Evolutionary conservation across 2,329 filamentous ascomycete species (phyloP), one percentile per base, ranked within the genome.

Genomic region (Calonectria pseudoreteaudii): DNA sequence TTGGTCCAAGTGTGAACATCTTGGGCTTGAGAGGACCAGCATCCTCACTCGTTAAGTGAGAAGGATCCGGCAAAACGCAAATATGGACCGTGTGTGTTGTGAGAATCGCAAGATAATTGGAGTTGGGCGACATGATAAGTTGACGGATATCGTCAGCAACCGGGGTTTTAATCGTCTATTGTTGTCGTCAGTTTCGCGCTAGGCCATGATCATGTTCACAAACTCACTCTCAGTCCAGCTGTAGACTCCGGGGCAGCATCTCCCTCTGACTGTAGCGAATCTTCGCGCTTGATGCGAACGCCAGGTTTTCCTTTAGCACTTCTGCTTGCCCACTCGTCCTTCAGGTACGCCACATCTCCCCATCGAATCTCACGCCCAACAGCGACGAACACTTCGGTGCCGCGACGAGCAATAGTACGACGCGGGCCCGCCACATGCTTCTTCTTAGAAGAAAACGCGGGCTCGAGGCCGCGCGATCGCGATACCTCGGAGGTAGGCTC

Each of bases 291-390:
- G 78, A 90, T 83, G 36, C 85, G 85, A 53, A 80, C 72, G 23
- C 82, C 81, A 50, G 81, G 73, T 41, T 82, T 82, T 50, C 81
- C 81, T 34, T 81, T 80, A 11, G 78, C 52, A 66, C 81, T 79
- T 36, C 81, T 82, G 26, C 77, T 80, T 28, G 82, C 74, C 84
- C 85, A 86, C 65, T 81, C 83, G 74, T 92, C 94, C 86, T 97
- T 98, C 81, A 98, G 84, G 73, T 93, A 91, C 66, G 92, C 91
- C 70, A 99, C 86, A 84, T 98, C 95, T 13, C 94, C 93, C 95
- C 97, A 99, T 83, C 96, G 91, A 74, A 99, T 94, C 84, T 98
- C 95, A 79, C 94, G 96, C 64, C 96, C 96, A 50, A 94, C 93
- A 26, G 95, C 96, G 16, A 95, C 92, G 82, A 98, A 98, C 13